Evolutionary conservation across 495 filamentous ascomycete genomes (phyloP).

Genomic region (Evansstolkia leycettana): DNA sequence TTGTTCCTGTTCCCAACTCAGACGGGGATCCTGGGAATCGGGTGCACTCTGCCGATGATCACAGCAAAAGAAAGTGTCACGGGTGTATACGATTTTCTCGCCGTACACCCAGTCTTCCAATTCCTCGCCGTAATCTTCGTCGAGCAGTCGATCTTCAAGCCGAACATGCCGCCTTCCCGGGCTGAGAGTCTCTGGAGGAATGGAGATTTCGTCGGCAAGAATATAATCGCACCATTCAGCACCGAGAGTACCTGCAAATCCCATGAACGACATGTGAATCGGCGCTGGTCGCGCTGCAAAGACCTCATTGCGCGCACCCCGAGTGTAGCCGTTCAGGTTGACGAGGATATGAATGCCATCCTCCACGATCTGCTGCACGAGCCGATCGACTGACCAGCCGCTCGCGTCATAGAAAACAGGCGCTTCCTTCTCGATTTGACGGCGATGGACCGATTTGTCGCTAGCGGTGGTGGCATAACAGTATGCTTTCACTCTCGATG

Average conservation of each 20-base stretch:
- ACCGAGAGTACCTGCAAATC: conserved; percentile 90
- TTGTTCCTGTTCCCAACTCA: conserved; percentile 82
- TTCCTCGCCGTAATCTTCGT: conserved; percentile 53
- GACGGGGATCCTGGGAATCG: conserved; percentile 45
- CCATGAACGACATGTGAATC: conserved; percentile 99
- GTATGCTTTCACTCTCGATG: conserved; percentile 61
- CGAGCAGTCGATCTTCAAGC: conserved; percentile 56
- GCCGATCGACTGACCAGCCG: conserved; percentile 68
- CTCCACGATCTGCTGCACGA: conserved; percentile 83
- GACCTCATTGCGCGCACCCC: conserved; percentile 93
- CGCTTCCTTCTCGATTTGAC: conserved; percentile 89
- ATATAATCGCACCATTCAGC: conserved; percentile 99
- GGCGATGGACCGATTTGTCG: conserved; percentile 81
- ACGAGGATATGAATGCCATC: conserved; percentile 95
- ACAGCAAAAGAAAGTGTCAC: conserved; percentile 98
- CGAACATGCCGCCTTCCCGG: conserved; percentile 63
- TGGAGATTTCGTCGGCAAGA: conserved; percentile 76
- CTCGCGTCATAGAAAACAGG: conserved; percentile 87
- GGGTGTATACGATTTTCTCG: conserved; percentile 90
- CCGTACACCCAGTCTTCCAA: conserved; percentile 81
- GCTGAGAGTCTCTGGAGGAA: conserved; percentile 71
- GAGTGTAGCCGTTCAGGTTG: conserved; percentile 95
- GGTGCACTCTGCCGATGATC: conserved; percentile 92
- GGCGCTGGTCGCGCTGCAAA: conserved; percentile 92
- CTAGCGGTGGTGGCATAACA: conserved; percentile 96